A percentile compares a stretch with the other conserved stretches of the same genome.
Conservation (phyloP, 2,329 filamentous ascomycete species). For the Apiospora saccharicola region DNA sequence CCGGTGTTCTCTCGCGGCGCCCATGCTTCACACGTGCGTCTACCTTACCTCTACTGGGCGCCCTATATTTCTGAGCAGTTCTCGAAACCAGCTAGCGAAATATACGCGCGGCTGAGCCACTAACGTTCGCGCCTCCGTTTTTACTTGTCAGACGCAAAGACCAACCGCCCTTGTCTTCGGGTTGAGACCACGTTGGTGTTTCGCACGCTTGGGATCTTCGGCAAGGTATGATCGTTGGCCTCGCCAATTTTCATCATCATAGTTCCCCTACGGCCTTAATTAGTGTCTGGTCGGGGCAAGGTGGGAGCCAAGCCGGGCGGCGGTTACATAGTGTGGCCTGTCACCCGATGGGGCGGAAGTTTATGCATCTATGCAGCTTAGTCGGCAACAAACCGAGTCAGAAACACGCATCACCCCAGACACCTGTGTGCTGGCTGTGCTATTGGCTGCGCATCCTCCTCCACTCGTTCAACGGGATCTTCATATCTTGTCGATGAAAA, state of each 20-base stretch:
- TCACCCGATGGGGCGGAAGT: slow-evolving; percentile 13
- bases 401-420: neutral
- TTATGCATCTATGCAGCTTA: neutral
- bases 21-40: neutral
- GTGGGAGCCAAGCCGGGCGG: neutral
- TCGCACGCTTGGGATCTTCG: neutral
- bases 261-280: neutral
- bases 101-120: neutral
- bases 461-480: neutral
- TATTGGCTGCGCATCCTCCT: too few species aligned
- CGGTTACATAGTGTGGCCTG: neutral
- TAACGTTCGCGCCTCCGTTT: slow-evolving; percentile 1
- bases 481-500: neutral
- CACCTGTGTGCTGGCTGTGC: neutral
- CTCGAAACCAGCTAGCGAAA: neutral
- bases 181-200: neutral
- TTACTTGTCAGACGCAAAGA: neutral
- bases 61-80: neutral
- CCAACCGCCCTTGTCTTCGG: neutral
- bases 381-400: neutral
- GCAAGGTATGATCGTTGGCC: neutral
- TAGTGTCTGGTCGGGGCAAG: neutral
- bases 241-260: neutral
- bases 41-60: neutral
- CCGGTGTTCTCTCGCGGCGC: neutral